phyloP scores from a whole-genome alignment of 2,329 filamentous ascomycete species.

The Epichloe gansuensis region DNA sequence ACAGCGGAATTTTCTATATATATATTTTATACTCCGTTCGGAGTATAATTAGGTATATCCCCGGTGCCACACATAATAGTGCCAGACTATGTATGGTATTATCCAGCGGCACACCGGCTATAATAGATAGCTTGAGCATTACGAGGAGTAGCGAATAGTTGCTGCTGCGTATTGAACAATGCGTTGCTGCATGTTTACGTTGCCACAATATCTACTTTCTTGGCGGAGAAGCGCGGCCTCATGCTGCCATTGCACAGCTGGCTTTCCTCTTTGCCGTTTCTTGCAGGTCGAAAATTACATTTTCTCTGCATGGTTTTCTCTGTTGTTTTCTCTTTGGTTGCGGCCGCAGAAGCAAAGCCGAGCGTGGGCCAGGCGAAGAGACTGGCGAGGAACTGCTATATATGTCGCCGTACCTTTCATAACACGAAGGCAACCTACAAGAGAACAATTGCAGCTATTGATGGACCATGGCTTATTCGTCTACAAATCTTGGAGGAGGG shows the following conservation, averaged over 20 bases:
- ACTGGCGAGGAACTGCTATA: neutral
- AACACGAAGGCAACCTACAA: neutral
- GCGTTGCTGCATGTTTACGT: too few relatives aligned
- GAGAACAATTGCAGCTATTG: neutral
- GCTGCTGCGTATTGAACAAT: too few relatives aligned
- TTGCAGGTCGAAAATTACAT: neutral
- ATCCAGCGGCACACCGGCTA: too few relatives aligned
- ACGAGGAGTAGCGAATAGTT: too few relatives aligned
- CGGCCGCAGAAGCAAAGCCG: neutral
- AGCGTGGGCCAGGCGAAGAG: neutral
- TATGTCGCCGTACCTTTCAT: neutral
- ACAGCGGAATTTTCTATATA: too few relatives aligned
- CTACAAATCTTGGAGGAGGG: conserved; percentile 2
- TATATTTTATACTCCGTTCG: too few relatives aligned
- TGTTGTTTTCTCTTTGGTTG: neutral
- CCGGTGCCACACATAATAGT: too few relatives aligned
- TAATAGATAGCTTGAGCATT: too few relatives aligned
- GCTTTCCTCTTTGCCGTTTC: neutral
- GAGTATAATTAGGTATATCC: too few relatives aligned
- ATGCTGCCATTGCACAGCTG: too few relatives aligned
- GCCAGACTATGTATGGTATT: too few relatives aligned
- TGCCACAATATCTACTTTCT: too few relatives aligned
- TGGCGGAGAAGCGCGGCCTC: neutral
- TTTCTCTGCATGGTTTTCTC: neutral
- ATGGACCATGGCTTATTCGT: neutral